phyloP scores from a whole-genome alignment of 2,329 filamentous ascomycete genomes.

The Talaromyces sp. region DNA sequence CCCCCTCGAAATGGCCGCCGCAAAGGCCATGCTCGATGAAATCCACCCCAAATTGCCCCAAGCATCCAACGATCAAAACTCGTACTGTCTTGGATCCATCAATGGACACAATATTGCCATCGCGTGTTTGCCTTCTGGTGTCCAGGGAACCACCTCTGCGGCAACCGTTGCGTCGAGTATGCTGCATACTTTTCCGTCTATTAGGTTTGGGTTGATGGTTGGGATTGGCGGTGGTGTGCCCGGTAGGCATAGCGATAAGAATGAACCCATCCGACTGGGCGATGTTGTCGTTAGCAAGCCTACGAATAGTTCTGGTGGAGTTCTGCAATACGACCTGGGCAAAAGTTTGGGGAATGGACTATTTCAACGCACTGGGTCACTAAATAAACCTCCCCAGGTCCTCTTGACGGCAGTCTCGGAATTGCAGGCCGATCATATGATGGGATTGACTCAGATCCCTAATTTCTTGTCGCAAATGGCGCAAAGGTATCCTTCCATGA shows the following conservation, averaged over 20 bases:
- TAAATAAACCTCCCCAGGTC: slow-evolving; percentile 15
- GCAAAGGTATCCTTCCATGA: slow-evolving; percentile 5
- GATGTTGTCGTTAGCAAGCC: slow-evolving; percentile 27
- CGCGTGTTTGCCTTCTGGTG: slow-evolving; percentile 26
- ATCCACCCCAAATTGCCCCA: slow-evolving; percentile 16
- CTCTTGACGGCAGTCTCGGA: slow-evolving; percentile 9
- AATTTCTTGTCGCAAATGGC: neutral
- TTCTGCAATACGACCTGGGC: slow-evolving; percentile 17
- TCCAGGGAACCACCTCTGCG: slow-evolving; percentile 28
- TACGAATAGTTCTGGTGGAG: slow-evolving; percentile 11
- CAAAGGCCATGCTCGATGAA: slow-evolving; percentile 20
- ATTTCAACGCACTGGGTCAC: slow-evolving; percentile 5
- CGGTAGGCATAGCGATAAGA: slow-evolving; percentile 5
- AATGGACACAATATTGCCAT: slow-evolving; percentile 27
- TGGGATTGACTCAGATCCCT: neutral
- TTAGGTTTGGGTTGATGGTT: slow-evolving; percentile 40
- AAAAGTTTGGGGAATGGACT: slow-evolving; percentile 10
- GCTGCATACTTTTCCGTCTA: slow-evolving; percentile 25
- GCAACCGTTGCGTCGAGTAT: slow-evolving; percentile 30
- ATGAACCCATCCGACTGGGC: slow-evolving; percentile 22
- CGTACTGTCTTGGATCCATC: slow-evolving; percentile 25
- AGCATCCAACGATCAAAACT: slow-evolving; percentile 23
- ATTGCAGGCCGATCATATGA: slow-evolving; percentile 12
- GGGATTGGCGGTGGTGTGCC: slow-evolving; percentile 35
- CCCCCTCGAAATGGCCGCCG: slow-evolving; percentile 14